Percentiles rank a stretch among this genome's conserved stretches.
Evolutionary conservation across 2,329 filamentous ascomycete genomes (phyloP).

Genomic region (Neoascochyta sp.): DNA sequence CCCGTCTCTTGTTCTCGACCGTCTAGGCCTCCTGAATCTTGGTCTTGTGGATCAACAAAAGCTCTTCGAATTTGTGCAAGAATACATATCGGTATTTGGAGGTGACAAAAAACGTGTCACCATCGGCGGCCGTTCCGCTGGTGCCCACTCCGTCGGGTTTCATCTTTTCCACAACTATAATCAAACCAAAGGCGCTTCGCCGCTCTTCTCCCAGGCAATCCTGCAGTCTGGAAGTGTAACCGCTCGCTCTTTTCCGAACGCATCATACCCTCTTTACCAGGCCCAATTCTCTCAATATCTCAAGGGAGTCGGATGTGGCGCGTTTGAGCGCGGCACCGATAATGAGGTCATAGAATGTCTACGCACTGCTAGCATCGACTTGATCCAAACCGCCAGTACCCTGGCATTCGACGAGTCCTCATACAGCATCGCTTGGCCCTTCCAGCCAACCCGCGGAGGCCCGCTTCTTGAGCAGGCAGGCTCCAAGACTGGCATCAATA

Average conservation of each 20-base stretch:
- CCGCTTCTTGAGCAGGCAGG: slow-evolving; percentile 45
- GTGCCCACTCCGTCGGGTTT: slow-evolving; percentile 28
- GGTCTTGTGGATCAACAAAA: slow-evolving; percentile 21
- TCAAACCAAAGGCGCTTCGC: slow-evolving; percentile 15
- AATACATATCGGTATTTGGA: slow-evolving; percentile 41
- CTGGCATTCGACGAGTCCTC: slow-evolving; percentile 34
- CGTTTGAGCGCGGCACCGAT: slow-evolving; percentile 22
- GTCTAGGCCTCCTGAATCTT: slow-evolving; percentile 25
- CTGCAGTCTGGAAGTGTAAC: slow-evolving; percentile 27
- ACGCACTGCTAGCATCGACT: slow-evolving; percentile 34
- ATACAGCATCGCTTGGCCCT: slow-evolving; percentile 45
- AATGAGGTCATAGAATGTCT: slow-evolving; percentile 38
- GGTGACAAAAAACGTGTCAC: slow-evolving; percentile 38
- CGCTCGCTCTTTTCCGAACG: slow-evolving; percentile 25
- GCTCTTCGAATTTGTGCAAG: slow-evolving; percentile 34
- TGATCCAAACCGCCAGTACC: slow-evolving; percentile 37
- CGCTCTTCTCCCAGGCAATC: slow-evolving; percentile 26
- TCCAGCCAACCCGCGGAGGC: slow-evolving; percentile 44
- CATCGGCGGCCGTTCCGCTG: slow-evolving; percentile 39
- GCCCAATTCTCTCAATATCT: slow-evolving; percentile 22
- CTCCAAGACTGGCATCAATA: slow-evolving; percentile 28
- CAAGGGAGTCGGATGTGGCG: slow-evolving; percentile 13
- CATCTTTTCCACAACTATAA: slow-evolving; percentile 31
- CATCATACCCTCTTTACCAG: slow-evolving; percentile 27
- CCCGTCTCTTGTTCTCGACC: slow-evolving; percentile 22